Evolutionary conservation across 2,329 filamentous ascomycete species (phyloP).

Genomic region (Grosmannia serpens): DNA sequence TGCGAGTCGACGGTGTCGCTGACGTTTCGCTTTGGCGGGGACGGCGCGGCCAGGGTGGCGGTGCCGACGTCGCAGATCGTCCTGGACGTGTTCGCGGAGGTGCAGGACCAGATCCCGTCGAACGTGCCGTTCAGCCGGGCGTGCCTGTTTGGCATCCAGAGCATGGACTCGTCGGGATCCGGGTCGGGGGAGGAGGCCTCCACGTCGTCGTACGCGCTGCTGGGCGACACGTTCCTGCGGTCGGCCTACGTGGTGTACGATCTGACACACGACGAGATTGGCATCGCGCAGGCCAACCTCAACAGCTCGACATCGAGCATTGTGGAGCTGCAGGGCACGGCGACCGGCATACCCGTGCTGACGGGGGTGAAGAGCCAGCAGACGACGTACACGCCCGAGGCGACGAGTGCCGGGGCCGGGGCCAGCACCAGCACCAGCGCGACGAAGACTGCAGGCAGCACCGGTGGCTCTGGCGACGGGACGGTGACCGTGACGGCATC

Average conservation of each 20-base stretch:
- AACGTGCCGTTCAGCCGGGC: constrained; percentile 26
- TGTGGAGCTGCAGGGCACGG: constrained; percentile 30
- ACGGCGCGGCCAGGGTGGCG: constrained; percentile 12
- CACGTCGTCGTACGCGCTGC: constrained; percentile 17
- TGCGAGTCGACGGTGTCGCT: constrained; percentile 24
- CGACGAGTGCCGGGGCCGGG: neutral
- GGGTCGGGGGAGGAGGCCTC: neutral
- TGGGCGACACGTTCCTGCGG: constrained; percentile 36
- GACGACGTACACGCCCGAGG: constrained; percentile 5
- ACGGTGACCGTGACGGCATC: constrained; percentile 3
- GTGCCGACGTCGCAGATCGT: constrained; percentile 27
- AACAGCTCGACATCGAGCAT: constrained; percentile 32
- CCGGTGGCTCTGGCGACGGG: neutral
- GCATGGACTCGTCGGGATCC: constrained; percentile 10
- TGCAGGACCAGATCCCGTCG: constrained; percentile 13
- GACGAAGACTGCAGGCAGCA: neutral
- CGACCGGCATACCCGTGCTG: constrained; percentile 28
- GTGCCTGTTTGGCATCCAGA: constrained; percentile 46
- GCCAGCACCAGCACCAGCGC: neutral
- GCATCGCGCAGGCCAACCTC: constrained; percentile 40
- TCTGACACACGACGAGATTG: constrained; percentile 36
- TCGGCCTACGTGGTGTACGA: constrained; percentile 45
- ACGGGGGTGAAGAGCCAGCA: constrained; percentile 31
- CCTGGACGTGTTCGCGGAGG: constrained; percentile 22
- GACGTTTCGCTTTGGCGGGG: constrained; percentile 19